phyloP scores from a whole-genome alignment of 306 rosid genomes.

The Acacia confusa region DNA sequence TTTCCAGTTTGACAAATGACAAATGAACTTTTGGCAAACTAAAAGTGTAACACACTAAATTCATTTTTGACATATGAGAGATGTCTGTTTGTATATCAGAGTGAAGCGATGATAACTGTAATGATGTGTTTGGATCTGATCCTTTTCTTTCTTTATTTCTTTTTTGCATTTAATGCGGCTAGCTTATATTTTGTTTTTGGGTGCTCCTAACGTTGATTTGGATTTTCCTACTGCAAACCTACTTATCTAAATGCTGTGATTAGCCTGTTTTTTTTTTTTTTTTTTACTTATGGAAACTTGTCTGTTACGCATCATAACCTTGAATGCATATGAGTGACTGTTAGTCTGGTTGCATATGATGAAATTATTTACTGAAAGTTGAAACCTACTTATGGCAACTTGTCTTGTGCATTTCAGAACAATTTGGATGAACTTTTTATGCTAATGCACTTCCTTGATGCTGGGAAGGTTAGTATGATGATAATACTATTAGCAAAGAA shows the following conservation, averaged over 20 bases:
- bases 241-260: slow-evolving; percentile 1
- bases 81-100: neutral
- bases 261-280: neutral
- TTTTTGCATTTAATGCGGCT: neutral
- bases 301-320: slow-evolving; percentile 43
- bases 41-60: neutral
- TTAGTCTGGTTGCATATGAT: slow-evolving; percentile 18
- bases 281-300: slow-evolving; percentile 24
- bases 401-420: slow-evolving; percentile 67
- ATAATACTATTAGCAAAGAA: slow-evolving; percentile 16
- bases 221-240: slow-evolving; percentile 2
- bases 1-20: neutral
- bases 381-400: slow-evolving; percentile 34
- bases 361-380: slow-evolving; percentile 34
- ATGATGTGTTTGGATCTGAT: slow-evolving; percentile 1
- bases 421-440: slow-evolving; percentile 95
- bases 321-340: slow-evolving; percentile 3
- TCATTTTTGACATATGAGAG: neutral
- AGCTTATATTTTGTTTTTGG: neutral
- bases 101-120: neutral
- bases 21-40: neutral
- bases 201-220: slow-evolving; percentile 4
- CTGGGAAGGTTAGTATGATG: slow-evolving; percentile 85
- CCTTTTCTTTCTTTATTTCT: neutral
- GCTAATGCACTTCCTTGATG: slow-evolving; percentile 99